A percentile compares a stretch with the other conserved stretches of the same genome.
Evolutionary conservation across 805 yeast species (phyloP).

Genomic region (Saccharomycopsis sp.): DNA sequence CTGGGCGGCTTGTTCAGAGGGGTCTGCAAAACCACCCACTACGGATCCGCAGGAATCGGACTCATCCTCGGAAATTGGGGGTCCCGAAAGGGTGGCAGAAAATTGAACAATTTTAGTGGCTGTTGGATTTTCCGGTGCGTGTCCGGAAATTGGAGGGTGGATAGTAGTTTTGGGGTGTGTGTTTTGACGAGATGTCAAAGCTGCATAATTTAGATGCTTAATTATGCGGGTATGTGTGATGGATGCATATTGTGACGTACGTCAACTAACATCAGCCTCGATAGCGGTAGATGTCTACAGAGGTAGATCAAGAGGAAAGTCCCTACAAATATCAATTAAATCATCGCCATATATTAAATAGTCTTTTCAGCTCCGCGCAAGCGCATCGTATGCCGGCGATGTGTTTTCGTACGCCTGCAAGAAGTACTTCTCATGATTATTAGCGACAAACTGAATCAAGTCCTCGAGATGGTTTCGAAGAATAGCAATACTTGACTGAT

Average conservation of each 20-base stretch:
- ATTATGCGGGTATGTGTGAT: too few species aligned
- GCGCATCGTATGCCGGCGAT: conserved; percentile 42
- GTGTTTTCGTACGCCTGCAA: conserved; percentile 42
- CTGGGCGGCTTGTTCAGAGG: not conserved
- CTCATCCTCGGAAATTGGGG: not conserved
- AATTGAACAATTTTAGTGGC: not conserved
- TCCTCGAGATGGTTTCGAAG: conserved; percentile 49
- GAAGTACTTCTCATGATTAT: conserved; percentile 34
- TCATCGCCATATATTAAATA: not conserved
- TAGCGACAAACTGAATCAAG: conserved; percentile 46
- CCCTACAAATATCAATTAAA: too few species aligned
- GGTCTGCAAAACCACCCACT: not conserved
- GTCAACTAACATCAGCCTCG: too few species aligned
- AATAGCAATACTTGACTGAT: conserved; percentile 55
- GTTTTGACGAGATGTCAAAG: too few species aligned
- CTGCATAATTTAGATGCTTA: too few species aligned
- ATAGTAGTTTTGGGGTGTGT: not conserved
- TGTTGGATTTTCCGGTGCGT: not conserved
- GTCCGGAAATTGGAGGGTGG: not conserved
- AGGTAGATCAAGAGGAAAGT: too few species aligned
- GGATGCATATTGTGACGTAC: too few species aligned
- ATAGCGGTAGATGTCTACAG: too few species aligned
- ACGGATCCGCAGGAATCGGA: conserved; percentile 2
- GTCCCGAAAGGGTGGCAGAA: not conserved
- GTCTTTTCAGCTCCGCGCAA: conserved; percentile 22